Conservation (phyloP, 345 rosid genomes). For the Microcos paniculata region DNA sequence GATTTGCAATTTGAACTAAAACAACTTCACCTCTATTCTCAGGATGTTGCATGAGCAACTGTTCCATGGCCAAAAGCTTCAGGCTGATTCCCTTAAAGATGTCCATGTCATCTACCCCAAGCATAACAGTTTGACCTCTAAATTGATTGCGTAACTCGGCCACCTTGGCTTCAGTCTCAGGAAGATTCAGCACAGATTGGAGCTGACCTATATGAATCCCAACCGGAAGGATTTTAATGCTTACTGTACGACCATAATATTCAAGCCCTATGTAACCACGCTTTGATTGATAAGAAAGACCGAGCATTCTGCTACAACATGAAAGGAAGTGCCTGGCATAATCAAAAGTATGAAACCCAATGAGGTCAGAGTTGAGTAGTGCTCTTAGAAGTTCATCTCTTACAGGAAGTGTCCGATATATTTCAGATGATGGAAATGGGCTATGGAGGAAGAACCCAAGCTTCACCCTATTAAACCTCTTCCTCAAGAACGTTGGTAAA, state of each 20-base stretch:
- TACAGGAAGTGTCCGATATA: constrained; percentile 86
- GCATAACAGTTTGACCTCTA: constrained; percentile 60
- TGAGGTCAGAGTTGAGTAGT: constrained; percentile 76
- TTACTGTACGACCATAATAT: constrained; percentile 84
- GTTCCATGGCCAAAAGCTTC: constrained; percentile 95
- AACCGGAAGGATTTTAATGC: constrained; percentile 90
- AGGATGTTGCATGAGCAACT: constrained; percentile 73
- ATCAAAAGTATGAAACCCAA: constrained; percentile 94
- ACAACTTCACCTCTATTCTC: constrained; percentile 69
- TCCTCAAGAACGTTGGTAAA: constrained; percentile 86
- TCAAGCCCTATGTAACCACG: constrained; percentile 89
- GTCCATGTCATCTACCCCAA: constrained; percentile 97
- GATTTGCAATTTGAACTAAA: constrained; percentile 92
- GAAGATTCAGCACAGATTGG: constrained; percentile 66
- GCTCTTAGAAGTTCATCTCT: constrained; percentile 82
- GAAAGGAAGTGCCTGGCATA: constrained; percentile 95
- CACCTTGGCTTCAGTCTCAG: constrained; percentile 70
- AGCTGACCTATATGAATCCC: constrained; percentile 92
- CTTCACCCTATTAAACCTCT: constrained; percentile 83
- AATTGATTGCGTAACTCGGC: constrained; percentile 63
- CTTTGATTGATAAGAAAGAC: constrained; percentile 84
- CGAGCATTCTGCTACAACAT: constrained; percentile 95
- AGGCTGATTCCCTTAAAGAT: constrained; percentile 91
- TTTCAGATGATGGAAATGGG: constrained; percentile 94
- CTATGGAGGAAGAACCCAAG: constrained; percentile 95